Conservation (phyloP, 768 basidiomycete genomes). For the Scleroderma bovista region DNA sequence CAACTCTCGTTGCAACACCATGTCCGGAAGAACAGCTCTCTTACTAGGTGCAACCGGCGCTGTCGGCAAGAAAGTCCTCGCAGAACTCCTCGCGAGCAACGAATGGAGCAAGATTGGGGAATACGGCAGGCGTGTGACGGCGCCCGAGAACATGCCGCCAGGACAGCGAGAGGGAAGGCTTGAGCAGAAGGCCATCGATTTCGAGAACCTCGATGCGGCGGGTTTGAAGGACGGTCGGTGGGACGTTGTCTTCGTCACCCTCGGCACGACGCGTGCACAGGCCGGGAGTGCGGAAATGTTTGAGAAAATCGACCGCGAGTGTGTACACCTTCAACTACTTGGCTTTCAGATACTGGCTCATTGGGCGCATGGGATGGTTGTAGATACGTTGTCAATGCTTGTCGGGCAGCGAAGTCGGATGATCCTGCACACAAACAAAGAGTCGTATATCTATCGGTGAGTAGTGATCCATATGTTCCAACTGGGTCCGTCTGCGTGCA, state of each 20-base stretch:
- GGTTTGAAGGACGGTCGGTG: constrained; percentile 52
- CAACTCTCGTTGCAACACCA: not conserved
- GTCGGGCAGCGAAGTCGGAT: constrained; percentile 52
- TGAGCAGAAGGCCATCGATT: constrained; percentile 61
- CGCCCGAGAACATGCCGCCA: constrained; percentile 32
- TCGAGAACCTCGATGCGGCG: constrained; percentile 54
- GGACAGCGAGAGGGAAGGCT: constrained; percentile 44
- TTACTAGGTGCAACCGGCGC: constrained; percentile 74
- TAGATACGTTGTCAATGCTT: constrained; percentile 74
- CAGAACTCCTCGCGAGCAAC: constrained; percentile 52
- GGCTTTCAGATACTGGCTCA: not conserved
- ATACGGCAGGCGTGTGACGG: constrained; percentile 60
- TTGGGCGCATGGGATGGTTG: not conserved
- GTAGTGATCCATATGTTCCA: constrained; percentile 8
- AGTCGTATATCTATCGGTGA: constrained; percentile 66
- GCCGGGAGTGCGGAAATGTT: constrained; percentile 66
- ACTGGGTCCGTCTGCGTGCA: not conserved
- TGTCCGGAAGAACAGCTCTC: constrained; percentile 45
- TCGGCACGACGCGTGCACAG: constrained; percentile 57
- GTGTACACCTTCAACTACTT: constrained; percentile 12
- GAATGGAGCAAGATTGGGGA: constrained; percentile 59
- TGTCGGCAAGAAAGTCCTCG: constrained; percentile 55
- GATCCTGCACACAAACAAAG: constrained; percentile 46
- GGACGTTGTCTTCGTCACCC: constrained; percentile 73
- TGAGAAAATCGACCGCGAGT: constrained; percentile 77